phyloP scores from a whole-genome alignment of 2,329 filamentous ascomycete genomes.

The Ophiostoma pallidulum region DNA sequence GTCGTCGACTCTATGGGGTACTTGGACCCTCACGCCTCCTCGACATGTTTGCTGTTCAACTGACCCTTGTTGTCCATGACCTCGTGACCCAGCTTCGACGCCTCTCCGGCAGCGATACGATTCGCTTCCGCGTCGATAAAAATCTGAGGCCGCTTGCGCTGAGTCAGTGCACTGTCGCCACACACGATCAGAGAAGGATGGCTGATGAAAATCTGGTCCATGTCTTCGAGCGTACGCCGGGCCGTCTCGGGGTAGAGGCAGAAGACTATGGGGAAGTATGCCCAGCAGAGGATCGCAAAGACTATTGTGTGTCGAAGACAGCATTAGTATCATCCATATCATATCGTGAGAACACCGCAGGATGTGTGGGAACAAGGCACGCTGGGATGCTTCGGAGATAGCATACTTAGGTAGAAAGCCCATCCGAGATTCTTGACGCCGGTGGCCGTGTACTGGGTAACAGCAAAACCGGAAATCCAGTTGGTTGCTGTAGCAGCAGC shows the following conservation, averaged over 20 bases:
- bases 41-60: not conserved
- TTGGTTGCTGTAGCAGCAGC: slow-evolving; percentile 36
- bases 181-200: slow-evolving; percentile 26
- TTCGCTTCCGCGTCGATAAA: slow-evolving; percentile 27
- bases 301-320: not conserved
- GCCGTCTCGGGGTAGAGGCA: slow-evolving; percentile 42
- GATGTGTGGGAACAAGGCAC: too few relatives aligned
- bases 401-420: slow-evolving; percentile 36
- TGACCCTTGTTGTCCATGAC: slow-evolving; percentile 1
- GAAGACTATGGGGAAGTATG: slow-evolving; percentile 36
- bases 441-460: slow-evolving; percentile 35
- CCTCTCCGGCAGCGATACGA: slow-evolving; percentile 9
- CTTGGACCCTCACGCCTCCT: not conserved
- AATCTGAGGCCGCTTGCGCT: slow-evolving; percentile 26
- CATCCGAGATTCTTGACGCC: slow-evolving; percentile 32
- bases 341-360: too few relatives aligned
- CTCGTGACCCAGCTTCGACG: slow-evolving; percentile 5
- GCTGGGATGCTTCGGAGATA: too few relatives aligned
- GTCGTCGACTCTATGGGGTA: too few relatives aligned
- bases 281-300: slow-evolving; percentile 35
- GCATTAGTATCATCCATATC: too few relatives aligned
- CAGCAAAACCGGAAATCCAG: slow-evolving; percentile 34
- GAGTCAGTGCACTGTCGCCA: slow-evolving; percentile 24
- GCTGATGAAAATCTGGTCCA: slow-evolving; percentile 33
- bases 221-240: slow-evolving; percentile 37